Evolutionary conservation across 805 yeast genomes (phyloP).

Genomic region (Ogataea pignaliae): DNA sequence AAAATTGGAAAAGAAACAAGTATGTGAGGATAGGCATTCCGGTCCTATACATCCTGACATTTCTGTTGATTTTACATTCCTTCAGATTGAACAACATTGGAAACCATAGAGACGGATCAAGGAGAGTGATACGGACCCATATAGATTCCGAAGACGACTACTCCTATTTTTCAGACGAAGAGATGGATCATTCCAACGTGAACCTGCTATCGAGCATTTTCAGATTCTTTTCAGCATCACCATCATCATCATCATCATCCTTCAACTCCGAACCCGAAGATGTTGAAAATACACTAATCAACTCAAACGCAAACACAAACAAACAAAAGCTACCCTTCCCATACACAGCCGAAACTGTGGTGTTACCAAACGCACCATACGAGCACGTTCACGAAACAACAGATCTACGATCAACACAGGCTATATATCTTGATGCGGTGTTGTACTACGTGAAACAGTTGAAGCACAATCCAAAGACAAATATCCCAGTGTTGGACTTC

Average conservation of each 20-base stretch:
- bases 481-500: constrained; percentile 37
- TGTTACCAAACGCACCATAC: constrained; percentile 36
- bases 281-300: constrained; percentile 15
- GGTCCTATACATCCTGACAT: constrained; percentile 13
- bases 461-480: constrained; percentile 21
- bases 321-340: constrained; percentile 24
- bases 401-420: constrained; percentile 32
- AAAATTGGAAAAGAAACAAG: constrained; percentile 5
- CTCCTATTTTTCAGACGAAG: not conserved
- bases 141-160: not conserved
- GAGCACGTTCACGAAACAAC: constrained; percentile 31
- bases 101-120: not conserved
- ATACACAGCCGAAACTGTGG: constrained; percentile 26
- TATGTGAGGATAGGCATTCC: constrained; percentile 15
- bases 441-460: constrained; percentile 25
- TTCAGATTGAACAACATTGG: constrained; percentile 1
- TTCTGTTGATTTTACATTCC: constrained; percentile 10
- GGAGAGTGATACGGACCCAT: not conserved
- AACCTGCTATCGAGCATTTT: not conserved
- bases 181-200: too few species aligned
- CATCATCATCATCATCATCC: not conserved
- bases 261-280: constrained; percentile 8
- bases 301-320: constrained; percentile 13
- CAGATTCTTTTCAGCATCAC: not conserved
- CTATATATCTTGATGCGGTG: constrained; percentile 31